Evolutionary conservation across 2,329 filamentous ascomycete species (phyloP).

Genomic region (Diatrype stigma): DNA sequence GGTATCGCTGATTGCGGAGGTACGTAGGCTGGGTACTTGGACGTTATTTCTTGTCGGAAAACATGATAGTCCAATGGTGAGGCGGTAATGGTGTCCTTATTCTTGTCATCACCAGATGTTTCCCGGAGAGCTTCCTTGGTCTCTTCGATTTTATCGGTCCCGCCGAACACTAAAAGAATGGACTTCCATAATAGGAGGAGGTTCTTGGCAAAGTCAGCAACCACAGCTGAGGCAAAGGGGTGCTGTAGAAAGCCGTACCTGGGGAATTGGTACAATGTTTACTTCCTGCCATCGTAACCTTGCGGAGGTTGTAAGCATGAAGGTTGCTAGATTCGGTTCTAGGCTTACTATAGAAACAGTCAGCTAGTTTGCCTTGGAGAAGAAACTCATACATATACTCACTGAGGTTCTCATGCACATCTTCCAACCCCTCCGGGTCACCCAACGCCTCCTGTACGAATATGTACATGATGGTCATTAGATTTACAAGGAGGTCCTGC

Average conservation of each 20-base stretch:
- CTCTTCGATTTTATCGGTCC: constrained; percentile 65
- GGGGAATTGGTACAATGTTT: constrained; percentile 55
- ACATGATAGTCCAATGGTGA: constrained; percentile 94
- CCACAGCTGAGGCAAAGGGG: not conserved
- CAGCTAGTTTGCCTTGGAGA: constrained; percentile 15
- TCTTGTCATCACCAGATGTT: constrained; percentile 52
- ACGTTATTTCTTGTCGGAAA: constrained; percentile 94
- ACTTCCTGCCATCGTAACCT: constrained; percentile 71
- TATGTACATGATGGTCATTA: constrained; percentile 61
- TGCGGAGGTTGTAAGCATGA: constrained; percentile 65
- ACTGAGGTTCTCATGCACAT: constrained; percentile 47
- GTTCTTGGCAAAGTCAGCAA: constrained; percentile 42
- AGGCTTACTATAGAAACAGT: constrained; percentile 42
- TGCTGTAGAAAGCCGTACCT: constrained; percentile 42
- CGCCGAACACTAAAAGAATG: constrained; percentile 79
- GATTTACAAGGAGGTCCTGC: constrained; percentile 57
- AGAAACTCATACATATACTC: constrained; percentile 27
- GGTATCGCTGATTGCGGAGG: constrained; percentile 80
- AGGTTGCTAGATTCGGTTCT: constrained; percentile 65
- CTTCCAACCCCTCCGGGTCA: constrained; percentile 44
- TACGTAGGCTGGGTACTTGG: constrained; percentile 95
- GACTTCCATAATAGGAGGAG: constrained; percentile 90
- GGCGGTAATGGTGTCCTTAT: constrained; percentile 79
- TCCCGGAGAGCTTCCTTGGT: constrained; percentile 71
- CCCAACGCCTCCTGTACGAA: constrained; percentile 53